Evolutionary conservation across 1,284 basidiomycete genomes (phyloP).

Genomic region (Anthracocystis setariae): DNA sequence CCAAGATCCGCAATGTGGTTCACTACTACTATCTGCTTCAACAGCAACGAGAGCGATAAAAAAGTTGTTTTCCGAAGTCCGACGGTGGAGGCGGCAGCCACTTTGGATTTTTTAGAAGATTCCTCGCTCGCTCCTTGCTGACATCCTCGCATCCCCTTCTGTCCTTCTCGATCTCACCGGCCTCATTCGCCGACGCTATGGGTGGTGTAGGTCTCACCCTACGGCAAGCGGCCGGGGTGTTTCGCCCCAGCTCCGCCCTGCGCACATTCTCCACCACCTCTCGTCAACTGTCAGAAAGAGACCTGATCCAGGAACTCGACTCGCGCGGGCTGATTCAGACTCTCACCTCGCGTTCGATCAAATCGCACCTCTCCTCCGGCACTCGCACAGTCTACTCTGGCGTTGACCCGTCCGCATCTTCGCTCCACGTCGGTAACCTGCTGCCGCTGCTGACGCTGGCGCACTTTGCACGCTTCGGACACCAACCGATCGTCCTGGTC

Average conservation of each 20-base stretch:
- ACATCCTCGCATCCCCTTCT: neutral
- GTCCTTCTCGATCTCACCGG: neutral
- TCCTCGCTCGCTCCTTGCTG: neutral
- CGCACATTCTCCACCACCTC: neutral
- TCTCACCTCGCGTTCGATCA: conserved; percentile 47
- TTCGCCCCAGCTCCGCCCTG: no score
- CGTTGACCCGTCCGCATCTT: conserved; percentile 88
- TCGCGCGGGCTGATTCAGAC: conserved; percentile 44
- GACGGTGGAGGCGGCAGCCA: conserved; percentile 8
- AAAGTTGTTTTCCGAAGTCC: conserved; percentile 9
- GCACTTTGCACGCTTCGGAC: conserved; percentile 85
- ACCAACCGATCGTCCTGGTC: conserved; percentile 71
- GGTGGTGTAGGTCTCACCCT: no score
- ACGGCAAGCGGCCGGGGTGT: no score
- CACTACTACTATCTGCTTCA: no score
- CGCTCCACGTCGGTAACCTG: conserved; percentile 92
- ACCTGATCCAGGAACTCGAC: conserved; percentile 40
- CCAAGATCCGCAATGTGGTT: no score
- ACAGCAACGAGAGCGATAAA: no score
- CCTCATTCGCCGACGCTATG: neutral
- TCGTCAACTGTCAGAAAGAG: neutral
- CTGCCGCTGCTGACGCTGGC: conserved; percentile 85
- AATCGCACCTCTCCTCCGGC: conserved; percentile 14
- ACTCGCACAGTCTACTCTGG: conserved; percentile 80
- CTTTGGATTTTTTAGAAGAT: conserved; percentile 3